Evolutionary conservation across 2,329 filamentous ascomycete genomes (phyloP).

Genomic region (Colletotrichum acutatum): DNA sequence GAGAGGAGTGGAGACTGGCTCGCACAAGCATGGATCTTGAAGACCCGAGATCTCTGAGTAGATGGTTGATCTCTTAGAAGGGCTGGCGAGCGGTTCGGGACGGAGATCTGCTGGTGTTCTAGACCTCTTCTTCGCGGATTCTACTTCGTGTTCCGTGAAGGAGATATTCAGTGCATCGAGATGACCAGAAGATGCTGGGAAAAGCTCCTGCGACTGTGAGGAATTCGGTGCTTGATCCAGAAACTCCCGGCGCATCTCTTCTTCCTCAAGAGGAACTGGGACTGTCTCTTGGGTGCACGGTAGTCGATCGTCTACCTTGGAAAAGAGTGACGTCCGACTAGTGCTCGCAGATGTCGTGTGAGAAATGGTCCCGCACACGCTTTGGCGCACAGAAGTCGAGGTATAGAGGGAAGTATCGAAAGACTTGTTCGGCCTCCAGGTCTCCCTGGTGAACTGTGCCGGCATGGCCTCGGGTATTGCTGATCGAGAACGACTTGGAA

Average conservation of each 20-base stretch:
- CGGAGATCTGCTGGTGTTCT: not conserved
- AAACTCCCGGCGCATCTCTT: not conserved
- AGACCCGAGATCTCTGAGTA: not conserved
- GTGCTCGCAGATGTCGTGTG: conserved; percentile 3
- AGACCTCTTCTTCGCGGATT: not conserved
- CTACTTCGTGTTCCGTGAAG: conserved; percentile 5
- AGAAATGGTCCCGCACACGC: not conserved
- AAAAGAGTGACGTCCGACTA: conserved; percentile 18
- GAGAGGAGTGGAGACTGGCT: not conserved
- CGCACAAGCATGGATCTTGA: not conserved
- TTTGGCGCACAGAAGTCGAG: not conserved
- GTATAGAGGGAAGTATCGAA: not conserved
- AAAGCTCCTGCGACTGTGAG: conserved; percentile 6
- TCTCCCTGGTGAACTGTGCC: not conserved
- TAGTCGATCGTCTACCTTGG: not conserved
- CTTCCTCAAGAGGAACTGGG: not conserved
- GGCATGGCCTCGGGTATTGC: not conserved
- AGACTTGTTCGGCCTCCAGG: not conserved
- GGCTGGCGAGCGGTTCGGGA: not conserved
- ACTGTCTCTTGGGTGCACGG: conserved; percentile 16
- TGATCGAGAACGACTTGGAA: conserved; percentile 22
- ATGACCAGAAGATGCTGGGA: conserved; percentile 12
- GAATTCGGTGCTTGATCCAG: not conserved
- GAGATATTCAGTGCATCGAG: conserved; percentile 18
- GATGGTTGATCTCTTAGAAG: not conserved